These are phyloP conservation scores for Ophiostoma sp. DNA, from an alignment of 2,329 filamentous ascomycete genomes.

Conservation along the genomic window DNA sequence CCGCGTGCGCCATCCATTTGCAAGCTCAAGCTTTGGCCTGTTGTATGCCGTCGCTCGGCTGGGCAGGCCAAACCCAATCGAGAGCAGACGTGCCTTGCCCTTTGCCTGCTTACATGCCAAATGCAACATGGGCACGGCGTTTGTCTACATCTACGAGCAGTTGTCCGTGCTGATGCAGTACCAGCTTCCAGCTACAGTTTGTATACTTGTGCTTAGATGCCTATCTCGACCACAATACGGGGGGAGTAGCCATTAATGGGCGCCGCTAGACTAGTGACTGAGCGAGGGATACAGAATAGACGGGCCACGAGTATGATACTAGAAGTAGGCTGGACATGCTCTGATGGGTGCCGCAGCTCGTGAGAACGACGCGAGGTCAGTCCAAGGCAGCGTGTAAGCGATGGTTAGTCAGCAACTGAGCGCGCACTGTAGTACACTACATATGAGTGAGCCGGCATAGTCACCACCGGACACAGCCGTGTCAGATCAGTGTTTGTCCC, in stretches of 20 bases:
- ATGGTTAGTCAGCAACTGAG: no score
- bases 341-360: no score
- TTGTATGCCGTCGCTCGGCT: background rate
- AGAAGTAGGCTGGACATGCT: background rate
- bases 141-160: background rate
- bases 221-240: background rate
- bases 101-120: background rate
- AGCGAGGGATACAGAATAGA: background rate
- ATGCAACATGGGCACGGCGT: background rate
- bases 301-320: background rate
- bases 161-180: background rate
- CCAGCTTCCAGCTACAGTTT: background rate
- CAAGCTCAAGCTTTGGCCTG: background rate
- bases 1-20: conserved; percentile 26
- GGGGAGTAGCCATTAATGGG: background rate
- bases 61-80: background rate
- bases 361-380: no score
- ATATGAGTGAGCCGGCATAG: no score
- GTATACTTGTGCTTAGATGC: background rate
- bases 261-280: background rate
- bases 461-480: no score
- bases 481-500: no score
- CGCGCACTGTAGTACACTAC: no score
- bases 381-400: no score
- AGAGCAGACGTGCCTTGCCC: background rate